Evolutionary conservation across 73 alveolate species (phyloP), one percentile per base, ranked within the genome.

Genomic region (Breviolum minutum): DNA sequence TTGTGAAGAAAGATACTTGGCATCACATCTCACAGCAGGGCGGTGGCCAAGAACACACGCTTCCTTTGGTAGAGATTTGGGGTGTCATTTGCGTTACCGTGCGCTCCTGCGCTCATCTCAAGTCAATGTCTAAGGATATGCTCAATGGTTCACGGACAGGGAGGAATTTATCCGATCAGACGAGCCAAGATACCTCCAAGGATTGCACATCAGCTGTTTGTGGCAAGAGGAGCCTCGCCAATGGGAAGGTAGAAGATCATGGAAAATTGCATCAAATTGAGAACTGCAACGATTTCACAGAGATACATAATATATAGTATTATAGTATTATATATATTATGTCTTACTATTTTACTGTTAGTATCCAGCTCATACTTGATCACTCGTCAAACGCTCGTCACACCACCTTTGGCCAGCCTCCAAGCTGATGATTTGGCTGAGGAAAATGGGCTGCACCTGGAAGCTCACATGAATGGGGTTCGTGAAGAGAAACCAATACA

Each of bases 401-500:
- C 0, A 3, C 54, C 54, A 40, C 54, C 54, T 40, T 40, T 40
- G 54, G 54, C 54, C 54, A 40, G 54, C 54, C 54, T 40, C 83
- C 24, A 29, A 26, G 61, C 54, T 40, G 54, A 40, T 40, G 54
- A 40, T 40, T 40, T 40, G 12, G 16, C 63, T 48, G 68, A 92
- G 97, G 97, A 26, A n/a, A 68, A 80, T 6, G 19, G 30, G 80
- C 66, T 92, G 32, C 79, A 2, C 66, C 17, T 92, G 71, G 97
- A 92, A 92, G 97, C 97, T 26, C 97, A 92, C 90, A 79, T 92
- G 69, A 92, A 92, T n/a, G 97, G 97, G 27, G 90, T 92, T 19
- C 73, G 89, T 24, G 97, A 73, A 80, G 97, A 92, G 87, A 64
- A 63, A 20, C 77, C 87, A 7, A 6, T 89, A 4, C 61, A 70